phyloP scores from a whole-genome alignment of 441 rosid species.

The Brassica balearica region DNA sequence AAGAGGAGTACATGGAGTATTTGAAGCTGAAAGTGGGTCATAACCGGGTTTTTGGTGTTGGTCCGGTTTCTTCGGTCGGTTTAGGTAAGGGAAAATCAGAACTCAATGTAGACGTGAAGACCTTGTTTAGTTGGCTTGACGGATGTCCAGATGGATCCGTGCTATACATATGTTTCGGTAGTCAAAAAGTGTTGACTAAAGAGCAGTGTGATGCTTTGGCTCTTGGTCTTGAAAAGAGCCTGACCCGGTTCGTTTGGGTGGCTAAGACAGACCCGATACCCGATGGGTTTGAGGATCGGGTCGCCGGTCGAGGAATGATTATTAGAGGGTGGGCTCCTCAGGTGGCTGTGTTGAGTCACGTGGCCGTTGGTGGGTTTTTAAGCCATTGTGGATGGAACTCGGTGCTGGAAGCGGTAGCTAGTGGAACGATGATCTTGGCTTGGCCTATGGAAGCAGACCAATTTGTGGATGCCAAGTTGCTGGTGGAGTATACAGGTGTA shows the following conservation, averaged over 20 bases:
- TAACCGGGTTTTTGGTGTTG: constrained; percentile 1
- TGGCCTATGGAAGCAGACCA: constrained; percentile 17
- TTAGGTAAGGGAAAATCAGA: not conserved
- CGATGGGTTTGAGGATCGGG: not conserved
- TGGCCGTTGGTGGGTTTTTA: not conserved
- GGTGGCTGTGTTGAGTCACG: constrained; percentile 16
- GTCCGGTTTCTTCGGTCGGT: not conserved
- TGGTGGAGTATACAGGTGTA: not conserved
- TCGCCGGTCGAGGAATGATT: not conserved
- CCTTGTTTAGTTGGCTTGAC: not conserved
- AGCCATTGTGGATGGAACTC: constrained; percentile 14
- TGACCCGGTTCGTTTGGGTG: constrained; percentile 9
- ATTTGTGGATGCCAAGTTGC: constrained; percentile 8
- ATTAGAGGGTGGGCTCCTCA: constrained; percentile 11
- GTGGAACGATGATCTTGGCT: not conserved
- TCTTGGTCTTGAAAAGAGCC: not conserved
- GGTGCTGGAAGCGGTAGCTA: not conserved
- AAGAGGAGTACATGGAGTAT: not conserved
- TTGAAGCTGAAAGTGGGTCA: not conserved
- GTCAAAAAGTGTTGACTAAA: constrained; percentile 3
- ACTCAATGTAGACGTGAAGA: not conserved
- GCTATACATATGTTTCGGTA: not conserved
- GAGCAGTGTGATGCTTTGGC: constrained; percentile 1
- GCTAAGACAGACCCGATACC: constrained; percentile 14
- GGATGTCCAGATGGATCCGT: not conserved